Base-by-base conservation (phyloP, 495 filamentous ascomycete genomes). In the Beverwykella pulmonaria region DNA sequence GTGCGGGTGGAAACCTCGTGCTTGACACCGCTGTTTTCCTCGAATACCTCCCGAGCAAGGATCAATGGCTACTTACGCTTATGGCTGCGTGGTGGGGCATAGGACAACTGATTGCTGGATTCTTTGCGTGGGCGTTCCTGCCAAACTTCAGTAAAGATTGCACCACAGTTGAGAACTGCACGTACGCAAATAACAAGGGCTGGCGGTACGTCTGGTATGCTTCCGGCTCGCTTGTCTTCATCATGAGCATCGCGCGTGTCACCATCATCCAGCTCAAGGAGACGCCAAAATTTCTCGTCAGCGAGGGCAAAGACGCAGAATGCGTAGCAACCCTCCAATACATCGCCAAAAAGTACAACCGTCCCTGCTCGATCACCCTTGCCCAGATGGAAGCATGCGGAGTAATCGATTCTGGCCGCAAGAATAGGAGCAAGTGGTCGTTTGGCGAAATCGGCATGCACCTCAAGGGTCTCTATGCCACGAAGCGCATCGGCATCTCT, bases 251-350 rank as follows among this genome's bases (percentile, higher is more conserved):
- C 41, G 74, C 85, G 2, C 87, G 90, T 22, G 71, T 91, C n/a
- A 87, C 84, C 1, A 79, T 92, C 58, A 83, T 92, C 68, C 81
- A 83, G 0, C 78, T 92, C 2, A 77, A 80, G 20, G 88, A 92
- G 63, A 91, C 90, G 0, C 89, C 90, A 22, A 91, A 90, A 65
- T 92, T 87, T 70, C 83, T 90, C 1, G 71, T 92, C 22, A 81
- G 81, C 25, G 78, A 86, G 54, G 88, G 88, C 8, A 80, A 83
- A 44, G 89, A 92, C 63, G 82, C 78, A 3, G 75, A 88, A 61
- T 81, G 87, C 0, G 83, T 91, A 50, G 74, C 81, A 1, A 86
- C 82, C 0, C 78, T 92, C 10, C 82, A 87, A 30, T 76, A 68
- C 9, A 82, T 92, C 48, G 89, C 90, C 0, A 74, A 71, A 23